Evolutionary conservation across 495 filamentous ascomycete genomes (phyloP).

Genomic region (Penicillium soppii): DNA sequence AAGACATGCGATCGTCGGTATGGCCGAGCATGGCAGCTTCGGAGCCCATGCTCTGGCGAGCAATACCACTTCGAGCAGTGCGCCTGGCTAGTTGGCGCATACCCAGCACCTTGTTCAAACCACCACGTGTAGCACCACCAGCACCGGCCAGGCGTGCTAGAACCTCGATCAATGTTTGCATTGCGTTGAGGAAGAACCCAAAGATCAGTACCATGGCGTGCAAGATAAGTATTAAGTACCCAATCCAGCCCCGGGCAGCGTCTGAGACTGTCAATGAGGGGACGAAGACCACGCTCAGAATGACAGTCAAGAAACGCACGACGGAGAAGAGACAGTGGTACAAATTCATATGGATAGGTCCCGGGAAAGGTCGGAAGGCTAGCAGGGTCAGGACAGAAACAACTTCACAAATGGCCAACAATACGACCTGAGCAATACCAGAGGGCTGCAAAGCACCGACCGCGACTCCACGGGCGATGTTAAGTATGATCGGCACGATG

Average conservation of each 20-base stretch:
- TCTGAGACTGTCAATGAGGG: slow-evolving; percentile 76
- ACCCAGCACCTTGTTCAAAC: slow-evolving; percentile 87
- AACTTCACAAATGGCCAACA: slow-evolving; percentile 92
- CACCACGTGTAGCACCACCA: slow-evolving; percentile 79
- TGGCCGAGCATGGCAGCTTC: slow-evolving; percentile 74
- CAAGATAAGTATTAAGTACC: slow-evolving; percentile 84
- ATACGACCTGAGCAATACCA: slow-evolving; percentile 85
- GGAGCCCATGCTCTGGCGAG: slow-evolving; percentile 75
- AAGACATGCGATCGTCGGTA: slow-evolving; percentile 62
- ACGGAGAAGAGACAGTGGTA: slow-evolving; percentile 85
- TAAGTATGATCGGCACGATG: slow-evolving; percentile 78
- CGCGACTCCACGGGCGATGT: slow-evolving; percentile 80
- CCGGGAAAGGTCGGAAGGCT: slow-evolving; percentile 86
- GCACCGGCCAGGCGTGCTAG: slow-evolving; percentile 75
- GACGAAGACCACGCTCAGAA: slow-evolving; percentile 85
- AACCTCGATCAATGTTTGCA: slow-evolving; percentile 88
- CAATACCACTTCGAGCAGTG: slow-evolving; percentile 57
- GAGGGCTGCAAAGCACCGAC: slow-evolving; percentile 91
- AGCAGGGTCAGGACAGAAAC: slow-evolving; percentile 84
- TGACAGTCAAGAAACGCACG: slow-evolving; percentile 72
- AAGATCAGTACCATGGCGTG: slow-evolving; percentile 87
- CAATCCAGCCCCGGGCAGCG: slow-evolving; percentile 86
- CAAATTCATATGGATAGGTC: slow-evolving; percentile 94
- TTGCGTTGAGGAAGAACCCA: slow-evolving; percentile 88
- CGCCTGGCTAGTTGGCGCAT: slow-evolving; percentile 88